These are phyloP conservation scores for Datisca glomerata DNA, from an alignment of 306 rosid genomes.

Conservation along the genomic window DNA sequence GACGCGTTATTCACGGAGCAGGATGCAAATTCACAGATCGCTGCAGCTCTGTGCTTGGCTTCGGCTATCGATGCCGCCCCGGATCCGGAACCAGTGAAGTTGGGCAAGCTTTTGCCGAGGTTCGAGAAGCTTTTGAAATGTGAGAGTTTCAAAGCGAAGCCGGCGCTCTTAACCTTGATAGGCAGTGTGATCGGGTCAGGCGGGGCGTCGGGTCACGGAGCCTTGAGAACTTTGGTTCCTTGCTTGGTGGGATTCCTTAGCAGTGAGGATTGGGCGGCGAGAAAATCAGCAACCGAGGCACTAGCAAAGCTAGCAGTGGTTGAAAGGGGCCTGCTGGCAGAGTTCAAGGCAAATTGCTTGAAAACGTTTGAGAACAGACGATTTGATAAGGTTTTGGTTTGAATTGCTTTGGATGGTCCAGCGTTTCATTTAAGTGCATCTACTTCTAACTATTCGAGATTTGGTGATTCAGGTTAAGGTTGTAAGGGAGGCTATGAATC, in stretches of 20 bases:
- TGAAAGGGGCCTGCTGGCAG: constrained; percentile 51
- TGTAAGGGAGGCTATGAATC: constrained; percentile 85
- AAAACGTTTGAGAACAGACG: constrained; percentile 60
- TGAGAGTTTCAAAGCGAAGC: constrained; percentile 65
- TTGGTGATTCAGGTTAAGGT: constrained; percentile 51
- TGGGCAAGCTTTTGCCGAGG: constrained; percentile 66
- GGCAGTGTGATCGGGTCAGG: constrained; percentile 57
- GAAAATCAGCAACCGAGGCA: constrained; percentile 88
- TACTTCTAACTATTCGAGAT: constrained; percentile 6
- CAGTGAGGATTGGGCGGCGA: constrained; percentile 71
- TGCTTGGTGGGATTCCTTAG: constrained; percentile 49
- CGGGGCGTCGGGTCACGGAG: constrained; percentile 44
- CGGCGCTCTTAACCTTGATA: constrained; percentile 59
- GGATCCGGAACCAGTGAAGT: constrained; percentile 59
- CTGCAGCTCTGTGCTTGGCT: constrained; percentile 74
- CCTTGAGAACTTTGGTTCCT: constrained; percentile 50
- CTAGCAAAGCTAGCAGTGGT: constrained; percentile 45
- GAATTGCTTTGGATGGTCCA: neutral
- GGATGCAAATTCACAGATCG: constrained; percentile 69
- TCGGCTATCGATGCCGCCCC: constrained; percentile 63
- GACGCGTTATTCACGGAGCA: constrained; percentile 93
- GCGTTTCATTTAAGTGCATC: neutral
- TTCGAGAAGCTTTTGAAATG: constrained; percentile 67
- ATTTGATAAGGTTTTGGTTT: constrained; percentile 62
- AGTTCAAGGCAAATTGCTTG: constrained; percentile 54